Base-by-base conservation (phyloP, 495 filamentous ascomycete genomes). In the Xylaria palmicola region DNA sequence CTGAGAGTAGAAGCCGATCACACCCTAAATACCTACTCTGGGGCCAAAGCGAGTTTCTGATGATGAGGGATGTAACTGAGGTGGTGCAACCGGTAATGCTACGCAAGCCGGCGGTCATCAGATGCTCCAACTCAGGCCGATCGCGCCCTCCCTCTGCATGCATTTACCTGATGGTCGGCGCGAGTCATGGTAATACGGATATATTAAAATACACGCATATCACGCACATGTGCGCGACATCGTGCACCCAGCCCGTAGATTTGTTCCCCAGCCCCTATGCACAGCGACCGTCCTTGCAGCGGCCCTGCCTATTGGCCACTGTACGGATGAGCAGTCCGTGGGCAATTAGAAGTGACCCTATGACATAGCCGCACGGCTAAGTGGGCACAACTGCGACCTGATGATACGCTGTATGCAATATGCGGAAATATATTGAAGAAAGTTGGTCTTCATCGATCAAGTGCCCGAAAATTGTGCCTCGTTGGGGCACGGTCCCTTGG, bases 191-290 rank as follows among this genome's bases (percentile, higher is more conserved):
- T n/a, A n/a, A n/a, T n/a, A n/a, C n/a, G n/a, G n/a, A n/a, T n/a
- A n/a, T 32, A 50, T 17, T 30, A 32, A 19, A 19, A n/a, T 8
- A 51, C 9, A 22, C 13, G 20, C 45, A 29, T 48, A 27, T 17
- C 26, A 30, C 26, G 45, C 22, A 26, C 26, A 29, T 22, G 48
- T 51, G 48, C 48, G n/a, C 29, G 3, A 34, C 48, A 51, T 48
- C n/a, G 8, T 13, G 9, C 15, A 51, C 29, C 29, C 29, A 32
- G n/a, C 27, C 27, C 26, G n/a, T 34, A 6, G 17, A 24, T 20
- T 40, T 17, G 17, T n/a, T 44, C 37, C n/a, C 32, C 51, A 56
- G 53, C 53, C 53, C 53, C 39, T 56, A 55, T 55, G 51, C 24
- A 49, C 6, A n/a, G n/a, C n/a, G n/a, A n/a, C n/a, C n/a, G n/a